Evolutionary conservation across 768 basidiomycete genomes (phyloP), one percentile per base, ranked within the genome.

Genomic region (Lentinula boryana): DNA sequence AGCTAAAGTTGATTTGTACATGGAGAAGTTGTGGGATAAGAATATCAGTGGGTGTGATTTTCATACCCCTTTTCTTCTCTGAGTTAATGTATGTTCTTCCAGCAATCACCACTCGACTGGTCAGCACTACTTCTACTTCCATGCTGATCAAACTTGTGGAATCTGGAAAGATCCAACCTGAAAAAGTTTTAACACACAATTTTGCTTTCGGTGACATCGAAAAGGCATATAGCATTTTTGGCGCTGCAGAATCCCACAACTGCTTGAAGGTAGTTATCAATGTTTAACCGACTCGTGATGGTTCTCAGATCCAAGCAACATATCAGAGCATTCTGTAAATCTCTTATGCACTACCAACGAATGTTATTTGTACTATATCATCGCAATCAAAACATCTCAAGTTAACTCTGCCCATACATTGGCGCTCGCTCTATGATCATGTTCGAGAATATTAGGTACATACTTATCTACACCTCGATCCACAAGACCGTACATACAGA

Each of bases 181-280:
- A 61, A 12, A 23, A 48, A 23, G 61, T 70, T 5, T 46, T 60
- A 46, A 68, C 69, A 2, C 69, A 68, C 32, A 50, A 44, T 6
- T 67, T 68, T 58, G 55, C 56, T 5, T 69, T 69, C 46, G 55
- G n/a, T 12, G 60, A 66, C 10, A 65, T 66, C 31, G 33, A 43
- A 12, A 51, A 67, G 4, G 69, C 68, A 32, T 70, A 70, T 51
- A 16, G 32, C 12, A 62, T 64, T 5, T 70, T 68, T 48, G 60
- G 52, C 4, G 48, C 63, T 6, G 69, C 69, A 5, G 66, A 67
- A 23, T 15, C 60, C 50, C 56, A 68, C 56, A 58, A 67, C 15
- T 68, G 64, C 38, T 46, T 69, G 31, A 69, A 69, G 58, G 63
- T 68, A 12, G 62, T 68, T 15, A 66, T 69, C 50, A 48, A 69